These are phyloP conservation scores for Wickerhamomyces mucosus DNA, from an alignment of 805 yeast genomes.

Conservation along the genomic window DNA sequence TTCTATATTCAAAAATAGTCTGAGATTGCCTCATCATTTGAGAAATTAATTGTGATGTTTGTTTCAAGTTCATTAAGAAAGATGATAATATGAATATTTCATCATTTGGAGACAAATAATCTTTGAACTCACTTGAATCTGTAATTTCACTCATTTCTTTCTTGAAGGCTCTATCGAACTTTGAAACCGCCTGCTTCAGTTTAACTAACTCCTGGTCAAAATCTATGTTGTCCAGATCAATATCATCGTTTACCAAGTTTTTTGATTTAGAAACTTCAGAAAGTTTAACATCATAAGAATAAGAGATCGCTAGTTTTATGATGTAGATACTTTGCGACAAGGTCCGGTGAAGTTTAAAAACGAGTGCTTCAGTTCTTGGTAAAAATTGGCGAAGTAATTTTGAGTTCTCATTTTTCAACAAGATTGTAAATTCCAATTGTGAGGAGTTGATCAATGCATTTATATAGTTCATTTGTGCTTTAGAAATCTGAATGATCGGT, in stretches of 20 bases:
- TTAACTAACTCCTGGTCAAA: slow-evolving; percentile 18
- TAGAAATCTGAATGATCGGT: slow-evolving; percentile 24
- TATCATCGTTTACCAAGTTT: slow-evolving; percentile 10
- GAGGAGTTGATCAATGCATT: slow-evolving; percentile 39
- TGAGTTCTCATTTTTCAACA: slow-evolving; percentile 20
- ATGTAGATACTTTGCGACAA: slow-evolving; percentile 25
- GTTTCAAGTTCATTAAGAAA: slow-evolving; percentile 37
- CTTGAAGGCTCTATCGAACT: slow-evolving; percentile 26
- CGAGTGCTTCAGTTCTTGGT: slow-evolving; percentile 21
- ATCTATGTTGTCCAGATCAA: slow-evolving; percentile 13
- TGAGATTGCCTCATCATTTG: slow-evolving; percentile 24
- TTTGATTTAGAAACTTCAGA: slow-evolving; percentile 1
- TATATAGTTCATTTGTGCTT: slow-evolving; percentile 23
- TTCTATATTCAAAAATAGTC: slow-evolving; percentile 22
- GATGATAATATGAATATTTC: slow-evolving; percentile 41
- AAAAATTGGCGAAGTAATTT: slow-evolving; percentile 23
- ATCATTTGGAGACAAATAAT: slow-evolving; percentile 34
- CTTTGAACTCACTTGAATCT: slow-evolving; percentile 17
- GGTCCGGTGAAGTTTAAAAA: slow-evolving; percentile 24
- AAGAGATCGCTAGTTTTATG: slow-evolving; percentile 25
- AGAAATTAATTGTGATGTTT: slow-evolving; percentile 24
- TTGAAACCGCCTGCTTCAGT: slow-evolving; percentile 23
- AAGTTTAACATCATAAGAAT: slow-evolving; percentile 30
- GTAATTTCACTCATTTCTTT: slow-evolving; percentile 22
- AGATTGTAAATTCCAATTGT: slow-evolving; percentile 32